Conservation (phyloP, 75 land plant species). For the Adiantum capillusveneris region DNA sequence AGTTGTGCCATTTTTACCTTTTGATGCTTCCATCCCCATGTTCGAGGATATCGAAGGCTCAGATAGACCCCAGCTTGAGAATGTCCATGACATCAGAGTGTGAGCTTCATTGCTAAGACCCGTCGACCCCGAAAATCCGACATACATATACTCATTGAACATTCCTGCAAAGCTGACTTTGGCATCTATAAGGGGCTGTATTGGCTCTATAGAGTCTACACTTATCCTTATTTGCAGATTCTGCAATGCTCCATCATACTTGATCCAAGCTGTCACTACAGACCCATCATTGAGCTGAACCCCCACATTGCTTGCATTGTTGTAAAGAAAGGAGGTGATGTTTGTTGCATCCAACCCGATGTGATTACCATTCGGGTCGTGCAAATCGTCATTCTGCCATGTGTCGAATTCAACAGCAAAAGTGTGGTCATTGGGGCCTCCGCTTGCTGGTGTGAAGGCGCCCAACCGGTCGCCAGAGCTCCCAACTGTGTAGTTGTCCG, state of each 20-base stretch:
- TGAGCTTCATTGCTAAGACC: constrained; percentile 76
- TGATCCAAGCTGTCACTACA: constrained; percentile 64
- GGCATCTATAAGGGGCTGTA: constrained; percentile 35
- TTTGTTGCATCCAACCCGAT: constrained; percentile 68
- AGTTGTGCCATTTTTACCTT: constrained; percentile 1
- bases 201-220: constrained; percentile 49
- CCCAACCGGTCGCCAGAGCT: constrained; percentile 60
- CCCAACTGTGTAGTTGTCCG: constrained; percentile 56
- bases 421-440: constrained; percentile 2
- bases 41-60: constrained; percentile 11
- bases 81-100: constrained; percentile 74
- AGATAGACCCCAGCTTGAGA: constrained; percentile 24
- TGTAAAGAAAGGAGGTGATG: constrained; percentile 44
- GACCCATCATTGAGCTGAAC: constrained; percentile 57
- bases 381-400: constrained; percentile 58
- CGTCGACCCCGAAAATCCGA: constrained; percentile 84
- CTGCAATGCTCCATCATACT: constrained; percentile 38
- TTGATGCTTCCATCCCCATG: background rate
- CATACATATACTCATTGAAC: constrained; percentile 58
- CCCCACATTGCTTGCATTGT: constrained; percentile 42
- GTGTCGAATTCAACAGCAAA: constrained; percentile 88
- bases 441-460: constrained; percentile 14
- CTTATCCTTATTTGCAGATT: constrained; percentile 40
- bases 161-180: constrained; percentile 32
- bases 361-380: constrained; percentile 78